phyloP scores from a whole-genome alignment of 192 early-diverging fungal genomes.

The Umbelopsis isabellina region DNA sequence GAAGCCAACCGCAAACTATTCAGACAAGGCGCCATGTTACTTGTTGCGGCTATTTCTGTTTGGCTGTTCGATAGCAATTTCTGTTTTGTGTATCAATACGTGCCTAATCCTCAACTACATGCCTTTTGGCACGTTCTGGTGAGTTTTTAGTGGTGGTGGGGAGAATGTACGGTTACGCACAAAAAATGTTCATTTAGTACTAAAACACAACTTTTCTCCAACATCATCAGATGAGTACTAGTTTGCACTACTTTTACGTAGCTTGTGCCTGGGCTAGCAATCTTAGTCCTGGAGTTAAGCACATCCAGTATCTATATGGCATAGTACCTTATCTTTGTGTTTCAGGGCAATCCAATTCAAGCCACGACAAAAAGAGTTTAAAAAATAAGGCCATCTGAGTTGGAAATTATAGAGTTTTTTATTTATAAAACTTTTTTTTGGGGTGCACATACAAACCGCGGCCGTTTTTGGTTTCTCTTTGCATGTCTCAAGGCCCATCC shows the following conservation, averaged over 20 bases:
- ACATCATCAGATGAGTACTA: constrained; percentile 34
- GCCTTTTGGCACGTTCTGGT: constrained; percentile 40
- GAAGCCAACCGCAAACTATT: constrained; percentile 20
- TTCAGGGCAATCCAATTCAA: constrained; percentile 5
- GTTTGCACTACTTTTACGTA: constrained; percentile 37
- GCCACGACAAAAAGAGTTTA: neutral
- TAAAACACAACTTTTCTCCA: neutral
- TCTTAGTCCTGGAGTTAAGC: neutral
- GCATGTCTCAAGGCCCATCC: too few relatives aligned
- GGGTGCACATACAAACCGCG: neutral
- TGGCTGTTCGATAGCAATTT: constrained; percentile 40
- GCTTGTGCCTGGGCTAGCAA: constrained; percentile 21
- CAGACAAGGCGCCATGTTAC: constrained; percentile 26
- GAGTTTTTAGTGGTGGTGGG: neutral
- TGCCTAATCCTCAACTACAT: constrained; percentile 36
- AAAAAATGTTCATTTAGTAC: neutral
- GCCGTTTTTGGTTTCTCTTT: neutral
- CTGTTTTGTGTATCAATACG: constrained; percentile 38
- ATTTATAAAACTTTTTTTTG: constrained; percentile 6
- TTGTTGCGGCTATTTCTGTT: constrained; percentile 27
- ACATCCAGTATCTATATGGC: constrained; percentile 3
- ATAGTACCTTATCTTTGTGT: constrained; percentile 8
- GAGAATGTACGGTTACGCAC: neutral
- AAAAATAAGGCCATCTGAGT: constrained; percentile 2
- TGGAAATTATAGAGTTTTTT: neutral